Percentiles rank a stretch among this genome's conserved stretches.
Conservation (phyloP, 2,329 filamentous ascomycete genomes). For the Paracamarosporium sp. region DNA sequence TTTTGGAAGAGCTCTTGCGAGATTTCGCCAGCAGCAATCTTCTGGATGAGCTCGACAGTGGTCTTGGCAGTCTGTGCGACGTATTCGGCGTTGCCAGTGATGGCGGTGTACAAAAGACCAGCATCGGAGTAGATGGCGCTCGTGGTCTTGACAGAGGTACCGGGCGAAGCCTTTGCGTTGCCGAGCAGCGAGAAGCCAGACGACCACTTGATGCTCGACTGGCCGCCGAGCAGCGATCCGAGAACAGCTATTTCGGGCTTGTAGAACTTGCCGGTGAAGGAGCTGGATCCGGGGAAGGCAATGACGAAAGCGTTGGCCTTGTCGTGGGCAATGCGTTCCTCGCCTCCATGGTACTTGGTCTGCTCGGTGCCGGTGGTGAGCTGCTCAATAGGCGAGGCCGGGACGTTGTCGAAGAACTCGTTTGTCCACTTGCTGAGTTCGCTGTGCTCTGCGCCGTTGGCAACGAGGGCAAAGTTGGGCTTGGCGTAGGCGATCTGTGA, state of each 20-base stretch:
- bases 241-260: conserved; percentile 92
- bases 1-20: conserved; percentile 88
- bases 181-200: conserved; percentile 89
- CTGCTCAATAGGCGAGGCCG: conserved; percentile 55
- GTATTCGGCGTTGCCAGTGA: conserved; percentile 75
- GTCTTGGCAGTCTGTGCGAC: conserved; percentile 77
- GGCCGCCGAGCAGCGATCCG: conserved; percentile 84
- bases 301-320: conserved; percentile 85
- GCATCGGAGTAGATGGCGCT: conserved; percentile 92
- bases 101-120: conserved; percentile 83
- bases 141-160: conserved; percentile 73
- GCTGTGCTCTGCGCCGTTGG: conserved; percentile 80
- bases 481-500: conserved; percentile 83
- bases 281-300: conserved; percentile 89
- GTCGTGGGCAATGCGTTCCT: conserved; percentile 83
- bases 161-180: conserved; percentile 73
- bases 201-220: conserved; percentile 94
- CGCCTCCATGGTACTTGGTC: conserved; percentile 91
- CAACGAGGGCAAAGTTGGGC: conserved; percentile 88
- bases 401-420: conserved; percentile 84
- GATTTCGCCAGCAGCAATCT: conserved; percentile 76
- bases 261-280: conserved; percentile 72
- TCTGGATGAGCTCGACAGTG: conserved; percentile 82
- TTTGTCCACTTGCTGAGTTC: conserved; percentile 88
- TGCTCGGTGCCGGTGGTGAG: conserved; percentile 64